Evolutionary conservation across 2,329 filamentous ascomycete genomes (phyloP).

Genomic region (Colletotrichum karsti): DNA sequence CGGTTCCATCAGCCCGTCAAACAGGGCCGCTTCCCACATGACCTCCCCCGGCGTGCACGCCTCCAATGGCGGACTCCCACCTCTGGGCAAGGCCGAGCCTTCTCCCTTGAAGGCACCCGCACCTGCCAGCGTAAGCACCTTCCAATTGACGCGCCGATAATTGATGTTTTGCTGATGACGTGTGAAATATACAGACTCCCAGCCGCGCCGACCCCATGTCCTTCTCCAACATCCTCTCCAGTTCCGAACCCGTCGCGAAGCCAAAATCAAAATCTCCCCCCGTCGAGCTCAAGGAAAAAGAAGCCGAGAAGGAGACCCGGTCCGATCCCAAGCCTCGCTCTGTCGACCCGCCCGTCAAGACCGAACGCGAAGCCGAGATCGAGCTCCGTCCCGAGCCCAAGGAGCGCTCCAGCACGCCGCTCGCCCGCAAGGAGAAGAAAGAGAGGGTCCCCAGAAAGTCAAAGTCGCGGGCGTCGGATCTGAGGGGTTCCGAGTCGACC

Average conservation of each 20-base stretch:
- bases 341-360: slow-evolving; percentile 39
- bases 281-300: slow-evolving; percentile 13
- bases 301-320: slow-evolving; percentile 26
- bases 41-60: slow-evolving; percentile 55
- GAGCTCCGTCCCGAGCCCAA: slow-evolving; percentile 29
- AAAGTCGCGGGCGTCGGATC: slow-evolving; percentile 60
- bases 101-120: slow-evolving; percentile 48
- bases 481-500: slow-evolving; percentile 56
- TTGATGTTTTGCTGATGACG: not conserved
- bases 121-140: slow-evolving; percentile 44
- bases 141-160: not conserved
- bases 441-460: slow-evolving; percentile 45
- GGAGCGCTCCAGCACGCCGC: slow-evolving; percentile 24
- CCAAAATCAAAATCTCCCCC: slow-evolving; percentile 44
- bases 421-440: slow-evolving; percentile 33
- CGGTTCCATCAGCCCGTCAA: slow-evolving; percentile 54
- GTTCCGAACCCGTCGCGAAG: slow-evolving; percentile 71
- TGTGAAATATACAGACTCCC: slow-evolving; percentile 69
- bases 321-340: slow-evolving; percentile 31
- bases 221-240: slow-evolving; percentile 93
- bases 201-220: slow-evolving; percentile 91
- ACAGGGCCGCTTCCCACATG: slow-evolving; percentile 47
- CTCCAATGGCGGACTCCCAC: slow-evolving; percentile 49
- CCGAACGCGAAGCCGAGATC: slow-evolving; percentile 37
- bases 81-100: slow-evolving; percentile 48